Evolutionary conservation across 129 eudicot species (phyloP).

Genomic region (Tanacetum coccineum): DNA sequence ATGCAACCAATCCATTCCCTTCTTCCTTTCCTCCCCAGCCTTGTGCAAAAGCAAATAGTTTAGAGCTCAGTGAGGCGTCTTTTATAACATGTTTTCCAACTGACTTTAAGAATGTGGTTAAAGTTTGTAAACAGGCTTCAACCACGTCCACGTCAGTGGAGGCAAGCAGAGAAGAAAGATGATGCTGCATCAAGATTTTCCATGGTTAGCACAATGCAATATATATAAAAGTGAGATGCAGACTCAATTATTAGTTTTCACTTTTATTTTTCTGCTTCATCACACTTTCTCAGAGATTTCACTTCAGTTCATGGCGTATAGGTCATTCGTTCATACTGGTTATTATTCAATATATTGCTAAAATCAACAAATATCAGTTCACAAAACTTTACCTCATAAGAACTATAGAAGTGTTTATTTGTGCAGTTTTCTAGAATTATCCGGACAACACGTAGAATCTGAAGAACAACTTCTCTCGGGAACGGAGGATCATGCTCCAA

Average conservation of each 20-base stretch:
- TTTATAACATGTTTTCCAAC: constrained; percentile 53
- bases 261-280: background rate
- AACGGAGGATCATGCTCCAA: constrained; percentile 71
- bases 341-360: background rate
- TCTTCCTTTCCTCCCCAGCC: constrained; percentile 86
- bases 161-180: constrained; percentile 73
- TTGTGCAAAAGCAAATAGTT: constrained; percentile 64
- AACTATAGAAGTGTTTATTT: constrained; percentile 58
- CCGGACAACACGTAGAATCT: constrained; percentile 64
- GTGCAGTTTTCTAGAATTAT: constrained; percentile 69
- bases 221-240: constrained; percentile 1
- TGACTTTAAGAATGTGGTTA: constrained; percentile 54
- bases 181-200: constrained; percentile 47
- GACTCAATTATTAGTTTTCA: background rate
- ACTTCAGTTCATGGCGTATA: background rate
- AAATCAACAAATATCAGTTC: constrained; percentile 6
- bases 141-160: constrained; percentile 65
- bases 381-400: constrained; percentile 52
- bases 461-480: constrained; percentile 75
- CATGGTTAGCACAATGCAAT: background rate
- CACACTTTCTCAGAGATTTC: background rate
- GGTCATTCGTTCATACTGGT: background rate
- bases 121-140: constrained; percentile 68
- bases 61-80: constrained; percentile 54
- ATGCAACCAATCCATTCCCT: constrained; percentile 64